Percentiles rank a stretch among this genome's conserved stretches.
These are phyloP conservation scores for Diplodia mutila DNA, from an alignment of 2,329 filamentous ascomycete genomes.

Conservation along the genomic window DNA sequence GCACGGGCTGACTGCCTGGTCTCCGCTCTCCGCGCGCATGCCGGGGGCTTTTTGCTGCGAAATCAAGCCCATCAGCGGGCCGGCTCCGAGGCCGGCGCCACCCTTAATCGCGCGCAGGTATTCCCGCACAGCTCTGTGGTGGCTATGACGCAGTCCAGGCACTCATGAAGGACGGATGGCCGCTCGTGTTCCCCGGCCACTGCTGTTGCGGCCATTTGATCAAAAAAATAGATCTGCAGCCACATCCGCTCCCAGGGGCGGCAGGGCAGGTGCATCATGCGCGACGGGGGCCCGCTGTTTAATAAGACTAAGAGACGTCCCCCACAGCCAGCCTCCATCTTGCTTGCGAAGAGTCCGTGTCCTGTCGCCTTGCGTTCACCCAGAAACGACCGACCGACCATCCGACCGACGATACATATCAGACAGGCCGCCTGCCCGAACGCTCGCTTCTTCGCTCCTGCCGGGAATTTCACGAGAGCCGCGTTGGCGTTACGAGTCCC, in stretches of 20 bases:
- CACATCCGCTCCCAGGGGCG: slow-evolving; percentile 20
- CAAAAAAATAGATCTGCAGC: slow-evolving; percentile 23
- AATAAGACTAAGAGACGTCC: slow-evolving; percentile 3
- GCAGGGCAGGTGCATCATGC: slow-evolving; percentile 12
- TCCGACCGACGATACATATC: background rate
- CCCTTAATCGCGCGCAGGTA: background rate
- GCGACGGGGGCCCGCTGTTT: slow-evolving; percentile 3
- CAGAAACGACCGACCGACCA: background rate
- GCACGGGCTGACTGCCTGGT: background rate
- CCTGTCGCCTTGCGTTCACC: background rate
- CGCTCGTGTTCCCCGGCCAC: slow-evolving; percentile 5
- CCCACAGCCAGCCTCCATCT: background rate
- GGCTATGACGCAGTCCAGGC: slow-evolving; percentile 14
- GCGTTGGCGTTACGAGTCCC: background rate
- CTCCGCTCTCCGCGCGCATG: background rate
- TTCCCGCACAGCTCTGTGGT: background rate
- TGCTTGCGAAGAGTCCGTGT: background rate
- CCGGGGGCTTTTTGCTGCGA: background rate
- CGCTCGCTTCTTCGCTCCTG: background rate
- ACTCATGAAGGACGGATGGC: slow-evolving; percentile 4
- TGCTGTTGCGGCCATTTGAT: slow-evolving; percentile 16
- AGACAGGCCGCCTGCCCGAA: background rate
- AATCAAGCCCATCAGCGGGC: background rate
- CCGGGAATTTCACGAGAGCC: background rate
- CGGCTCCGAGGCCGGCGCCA: slow-evolving; percentile 1